These are phyloP conservation scores for Yamadazyma phyllophila DNA, from an alignment of 805 yeast genomes.

Conservation along the genomic window DNA sequence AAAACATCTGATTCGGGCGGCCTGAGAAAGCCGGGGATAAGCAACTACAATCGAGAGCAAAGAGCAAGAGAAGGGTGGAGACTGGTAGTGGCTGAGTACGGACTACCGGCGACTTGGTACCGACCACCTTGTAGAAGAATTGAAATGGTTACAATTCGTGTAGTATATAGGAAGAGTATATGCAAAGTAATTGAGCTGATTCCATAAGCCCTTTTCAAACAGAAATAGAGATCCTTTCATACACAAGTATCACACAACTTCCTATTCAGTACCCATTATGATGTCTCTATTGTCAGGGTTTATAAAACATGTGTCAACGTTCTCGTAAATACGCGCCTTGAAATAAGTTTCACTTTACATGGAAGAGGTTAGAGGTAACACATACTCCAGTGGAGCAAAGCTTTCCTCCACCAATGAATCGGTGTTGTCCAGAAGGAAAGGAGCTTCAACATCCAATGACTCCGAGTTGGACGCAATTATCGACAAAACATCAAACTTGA, in stretches of 20 bases:
- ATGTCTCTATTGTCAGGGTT: not conserved
- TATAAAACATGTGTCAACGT: not conserved
- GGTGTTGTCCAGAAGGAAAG: not conserved
- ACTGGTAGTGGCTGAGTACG: too few relatives aligned
- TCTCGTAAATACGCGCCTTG: not conserved
- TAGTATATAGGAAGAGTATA: not conserved
- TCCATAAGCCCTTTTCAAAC: not conserved
- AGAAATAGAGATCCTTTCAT: too few relatives aligned
- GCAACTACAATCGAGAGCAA: too few relatives aligned
- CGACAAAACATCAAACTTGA: constrained; percentile 20
- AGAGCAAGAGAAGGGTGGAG: too few relatives aligned
- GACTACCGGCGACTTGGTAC: too few relatives aligned
- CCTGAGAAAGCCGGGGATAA: not conserved
- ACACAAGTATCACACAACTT: too few relatives aligned
- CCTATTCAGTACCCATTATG: too few relatives aligned
- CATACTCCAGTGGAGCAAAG: constrained; percentile 4
- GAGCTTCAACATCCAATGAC: constrained; percentile 3
- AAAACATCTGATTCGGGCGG: not conserved
- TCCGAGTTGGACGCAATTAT: constrained; percentile 22
- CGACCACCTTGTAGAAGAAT: not conserved
- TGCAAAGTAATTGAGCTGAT: not conserved
- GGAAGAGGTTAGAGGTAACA: not conserved
- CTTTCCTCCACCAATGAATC: not conserved
- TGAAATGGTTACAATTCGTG: not conserved
- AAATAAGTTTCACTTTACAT: not conserved